Conservation (phyloP, 257 asterid genomes). For the Osmanthus fragrans region DNA sequence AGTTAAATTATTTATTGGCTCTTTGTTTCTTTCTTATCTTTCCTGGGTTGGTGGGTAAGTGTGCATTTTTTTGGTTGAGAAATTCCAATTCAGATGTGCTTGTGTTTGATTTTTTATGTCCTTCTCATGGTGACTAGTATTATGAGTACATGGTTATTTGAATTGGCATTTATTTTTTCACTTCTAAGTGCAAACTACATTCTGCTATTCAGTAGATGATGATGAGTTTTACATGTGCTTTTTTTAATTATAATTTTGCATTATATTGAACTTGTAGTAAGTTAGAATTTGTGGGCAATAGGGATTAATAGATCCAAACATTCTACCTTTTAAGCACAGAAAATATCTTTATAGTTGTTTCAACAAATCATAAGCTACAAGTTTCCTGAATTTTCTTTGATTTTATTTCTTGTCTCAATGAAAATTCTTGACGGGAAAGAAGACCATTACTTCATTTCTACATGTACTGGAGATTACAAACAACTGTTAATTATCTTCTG, state of each 20-base stretch:
- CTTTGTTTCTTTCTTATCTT: background rate
- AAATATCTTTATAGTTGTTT: background rate
- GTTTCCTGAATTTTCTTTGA: background rate
- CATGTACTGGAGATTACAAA: background rate
- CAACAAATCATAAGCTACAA: background rate
- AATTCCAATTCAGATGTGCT: background rate
- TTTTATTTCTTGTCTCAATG: background rate
- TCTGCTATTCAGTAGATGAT: background rate
- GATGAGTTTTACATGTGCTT: background rate
- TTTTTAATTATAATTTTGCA: background rate
- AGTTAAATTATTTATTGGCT: background rate
- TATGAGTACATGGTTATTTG: background rate
- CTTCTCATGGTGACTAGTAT: background rate
- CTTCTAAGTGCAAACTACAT: background rate
- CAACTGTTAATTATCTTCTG: background rate
- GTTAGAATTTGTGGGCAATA: background rate
- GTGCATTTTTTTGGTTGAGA: background rate
- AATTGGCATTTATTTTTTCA: background rate
- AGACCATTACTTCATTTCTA: background rate
- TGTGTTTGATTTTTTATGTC: background rate
- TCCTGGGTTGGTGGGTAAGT: background rate
- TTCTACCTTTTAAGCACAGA: background rate
- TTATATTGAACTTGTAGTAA: background rate
- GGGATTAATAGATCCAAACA: background rate
- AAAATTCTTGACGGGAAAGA: background rate